Evolutionary conservation across 306 rosid genomes (phyloP).

Genomic region (Cicer bijugum): DNA sequence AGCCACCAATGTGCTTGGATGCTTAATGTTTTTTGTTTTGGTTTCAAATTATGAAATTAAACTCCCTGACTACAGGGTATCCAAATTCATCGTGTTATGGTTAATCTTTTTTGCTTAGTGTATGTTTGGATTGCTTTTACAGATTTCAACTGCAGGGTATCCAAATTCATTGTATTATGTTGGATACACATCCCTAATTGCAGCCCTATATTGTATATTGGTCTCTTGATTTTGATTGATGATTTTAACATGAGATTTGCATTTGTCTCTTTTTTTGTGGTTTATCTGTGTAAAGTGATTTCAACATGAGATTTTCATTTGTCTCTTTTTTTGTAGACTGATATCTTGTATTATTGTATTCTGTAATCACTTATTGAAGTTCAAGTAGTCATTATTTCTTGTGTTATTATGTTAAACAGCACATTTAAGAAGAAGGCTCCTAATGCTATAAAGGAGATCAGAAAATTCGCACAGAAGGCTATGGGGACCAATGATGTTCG

Average conservation of each 20-base stretch:
- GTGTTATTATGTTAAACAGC: slow-evolving; percentile 46
- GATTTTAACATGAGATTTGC: neutral
- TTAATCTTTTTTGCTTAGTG: no score
- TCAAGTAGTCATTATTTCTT: neutral
- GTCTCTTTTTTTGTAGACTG: neutral
- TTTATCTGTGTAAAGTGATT: neutral
- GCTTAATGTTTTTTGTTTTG: no score
- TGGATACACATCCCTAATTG: neutral
- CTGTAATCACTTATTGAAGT: neutral
- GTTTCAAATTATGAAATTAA: no score
- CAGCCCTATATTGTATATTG: neutral
- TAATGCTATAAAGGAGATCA: slow-evolving; percentile 85
- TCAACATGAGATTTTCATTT: no score
- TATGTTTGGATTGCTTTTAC: no score
- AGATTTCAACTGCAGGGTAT: no score
- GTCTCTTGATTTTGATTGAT: neutral
- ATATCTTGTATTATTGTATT: neutral
- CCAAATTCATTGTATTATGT: neutral
- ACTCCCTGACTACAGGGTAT: no score
- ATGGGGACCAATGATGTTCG: slow-evolving; percentile 92
- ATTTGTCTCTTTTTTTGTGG: neutral
- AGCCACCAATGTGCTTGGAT: no score
- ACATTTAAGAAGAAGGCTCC: slow-evolving; percentile 97
- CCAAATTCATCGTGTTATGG: no score
- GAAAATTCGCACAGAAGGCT: slow-evolving; percentile 85